Conservation (phyloP, 2,329 filamentous ascomycete genomes). For the Aureobasidium sp. region DNA sequence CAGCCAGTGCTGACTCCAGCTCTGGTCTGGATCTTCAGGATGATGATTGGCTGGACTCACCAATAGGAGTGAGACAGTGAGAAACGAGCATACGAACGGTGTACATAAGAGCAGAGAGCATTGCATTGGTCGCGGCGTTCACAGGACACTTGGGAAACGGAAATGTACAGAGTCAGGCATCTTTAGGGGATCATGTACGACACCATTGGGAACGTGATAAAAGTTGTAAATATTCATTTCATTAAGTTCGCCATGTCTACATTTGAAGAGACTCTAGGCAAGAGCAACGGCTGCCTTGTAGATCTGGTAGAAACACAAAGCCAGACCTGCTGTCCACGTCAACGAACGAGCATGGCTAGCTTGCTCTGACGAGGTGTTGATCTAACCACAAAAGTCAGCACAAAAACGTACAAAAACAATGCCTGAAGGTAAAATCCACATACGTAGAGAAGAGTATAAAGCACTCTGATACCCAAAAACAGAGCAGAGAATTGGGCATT, state of each 20-base stretch:
- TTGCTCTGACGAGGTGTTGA: slow-evolving; percentile 25
- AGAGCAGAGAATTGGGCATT: slow-evolving; percentile 31
- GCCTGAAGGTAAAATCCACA: not conserved
- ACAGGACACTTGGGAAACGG: not conserved
- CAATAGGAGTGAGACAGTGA: not conserved
- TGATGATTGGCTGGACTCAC: not conserved
- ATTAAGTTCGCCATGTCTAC: not conserved
- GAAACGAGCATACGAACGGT: not conserved
- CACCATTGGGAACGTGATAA: not conserved
- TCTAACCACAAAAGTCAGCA: not conserved
- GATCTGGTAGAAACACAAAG: slow-evolving; percentile 27
- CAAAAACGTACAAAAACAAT: not conserved
- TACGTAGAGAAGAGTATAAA: slow-evolving; percentile 34
- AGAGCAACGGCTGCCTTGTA: slow-evolving; percentile 24
- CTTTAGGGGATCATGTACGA: not conserved
- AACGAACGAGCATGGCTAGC: slow-evolving; percentile 23
- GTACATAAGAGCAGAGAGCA: not conserved
- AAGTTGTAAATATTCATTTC: not conserved
- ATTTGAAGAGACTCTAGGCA: not conserved
- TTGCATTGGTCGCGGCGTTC: slow-evolving; percentile 3
- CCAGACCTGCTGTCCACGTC: slow-evolving; percentile 26
- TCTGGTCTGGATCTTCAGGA: not conserved
- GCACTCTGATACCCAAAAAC: slow-evolving; percentile 31
- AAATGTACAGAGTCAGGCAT: not conserved
- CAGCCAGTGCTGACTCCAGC: not conserved